Conservation (phyloP, 202 grass and related monocot species). For the Elaeis oleifera region DNA sequence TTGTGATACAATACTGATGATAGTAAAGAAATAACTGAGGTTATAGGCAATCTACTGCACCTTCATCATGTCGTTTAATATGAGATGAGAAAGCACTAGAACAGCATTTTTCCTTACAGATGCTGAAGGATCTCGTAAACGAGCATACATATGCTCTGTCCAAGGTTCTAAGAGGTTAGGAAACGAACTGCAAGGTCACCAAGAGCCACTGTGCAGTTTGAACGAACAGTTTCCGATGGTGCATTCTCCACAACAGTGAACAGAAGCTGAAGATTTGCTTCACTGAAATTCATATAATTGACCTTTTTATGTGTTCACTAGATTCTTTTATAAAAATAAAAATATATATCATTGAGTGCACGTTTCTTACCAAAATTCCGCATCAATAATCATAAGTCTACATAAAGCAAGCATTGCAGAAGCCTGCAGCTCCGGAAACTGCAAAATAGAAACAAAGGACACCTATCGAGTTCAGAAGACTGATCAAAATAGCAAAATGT, state of each 20-base stretch:
- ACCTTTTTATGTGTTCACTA: neutral
- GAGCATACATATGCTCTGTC: conserved; percentile 86
- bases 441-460: conserved; percentile 25
- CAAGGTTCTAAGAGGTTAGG: conserved; percentile 94
- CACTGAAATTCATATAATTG: conserved; percentile 40
- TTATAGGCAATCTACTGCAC: conserved; percentile 17
- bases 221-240: conserved; percentile 65
- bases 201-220: conserved; percentile 88
- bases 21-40: neutral
- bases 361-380: conserved; percentile 62
- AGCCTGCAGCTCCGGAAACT: conserved; percentile 79
- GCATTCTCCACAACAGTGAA: conserved; percentile 80
- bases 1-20: neutral
- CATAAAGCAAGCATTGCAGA: conserved; percentile 95
- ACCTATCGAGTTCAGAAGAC: neutral
- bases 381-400: conserved; percentile 84
- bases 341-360: too few species aligned
- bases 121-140: conserved; percentile 51
- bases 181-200: conserved; percentile 80
- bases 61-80: conserved; percentile 99
- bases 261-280: conserved; percentile 82
- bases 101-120: conserved; percentile 95
- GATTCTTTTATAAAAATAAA: too few species aligned
- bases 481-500: neutral
- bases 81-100: conserved; percentile 95